Base-by-base conservation (phyloP, 2,329 filamentous ascomycete species). In the Hymenotorrendiella dingleyae region DNA sequence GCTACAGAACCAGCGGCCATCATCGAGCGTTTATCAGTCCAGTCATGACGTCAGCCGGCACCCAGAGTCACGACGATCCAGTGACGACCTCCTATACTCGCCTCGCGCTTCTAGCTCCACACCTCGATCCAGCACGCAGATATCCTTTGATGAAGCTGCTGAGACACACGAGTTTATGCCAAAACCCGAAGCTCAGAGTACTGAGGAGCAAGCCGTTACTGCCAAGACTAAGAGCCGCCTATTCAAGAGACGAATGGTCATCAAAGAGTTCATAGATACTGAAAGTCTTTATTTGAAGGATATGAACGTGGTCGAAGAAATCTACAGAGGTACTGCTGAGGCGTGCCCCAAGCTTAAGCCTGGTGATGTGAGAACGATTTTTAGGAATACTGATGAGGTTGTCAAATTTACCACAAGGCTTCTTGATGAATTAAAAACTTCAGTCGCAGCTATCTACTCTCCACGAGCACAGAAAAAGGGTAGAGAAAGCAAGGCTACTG, bases 221-320 rank as follows among this genome's bases (percentile, higher is more conserved):
- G 67, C 67, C 22, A 73, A 80, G 47, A 78, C 84, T 50, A 76
- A 76, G 47, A 82, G 84, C 47, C 80, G 85, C n/a, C 70, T 97
- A 7, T 78, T 78, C 37, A 85, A 91, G 60, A 84, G 93, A 16
- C 80, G 84, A 42, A 80, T 94, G 61, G 80, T 94, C 36, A 84
- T 97, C 56, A 90, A 91, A 59, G 93, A 98, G 64, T 71, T 98
- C 27, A 76, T 96, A 34, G 89, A 96, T 57, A 98, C 93, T 0
- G 93, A 98, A 62, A 82, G 88, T 36, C 82, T 84, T 5, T 97
- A 94, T 64, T 82, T 94, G 43, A 80, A 88, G 50, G 93, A 98
- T 62, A 91, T 98, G 87, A 95, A 90, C 62, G 91, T 98, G 40
- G 84, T 95, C 2, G 88, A 94, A 58, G 90, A 97, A 59, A 97